A percentile compares a stretch with the other conserved stretches of the same genome.
Evolutionary conservation across 345 rosid species (phyloP).

Genomic region (Salix arbutifolia): DNA sequence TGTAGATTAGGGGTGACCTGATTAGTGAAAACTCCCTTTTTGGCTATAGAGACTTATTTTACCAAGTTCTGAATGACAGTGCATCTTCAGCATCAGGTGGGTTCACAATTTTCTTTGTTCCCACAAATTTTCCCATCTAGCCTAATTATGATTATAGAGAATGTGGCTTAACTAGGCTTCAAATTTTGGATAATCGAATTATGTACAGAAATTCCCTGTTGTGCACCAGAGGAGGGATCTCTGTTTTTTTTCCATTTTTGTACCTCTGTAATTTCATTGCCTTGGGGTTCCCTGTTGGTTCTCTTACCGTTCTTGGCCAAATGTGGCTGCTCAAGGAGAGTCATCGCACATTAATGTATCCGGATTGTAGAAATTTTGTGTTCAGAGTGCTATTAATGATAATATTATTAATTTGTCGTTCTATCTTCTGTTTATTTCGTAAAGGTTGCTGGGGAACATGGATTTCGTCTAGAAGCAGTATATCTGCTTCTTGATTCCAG

Average conservation of each 20-base stretch:
- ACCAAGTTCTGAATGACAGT: slow-evolving; percentile 25
- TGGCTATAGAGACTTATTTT: slow-evolving; percentile 32
- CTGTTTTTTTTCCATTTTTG: slow-evolving; percentile 35
- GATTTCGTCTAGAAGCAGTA: background rate
- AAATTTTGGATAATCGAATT: slow-evolving; percentile 36
- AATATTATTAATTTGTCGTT: background rate
- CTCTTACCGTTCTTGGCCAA: slow-evolving; percentile 6
- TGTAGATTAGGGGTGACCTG: slow-evolving; percentile 41
- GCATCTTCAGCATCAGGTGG: slow-evolving; percentile 26
- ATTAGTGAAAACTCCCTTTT: slow-evolving; percentile 24
- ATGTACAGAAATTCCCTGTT: slow-evolving; percentile 31
- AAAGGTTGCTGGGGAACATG: background rate
- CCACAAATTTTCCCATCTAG: slow-evolving; percentile 15
- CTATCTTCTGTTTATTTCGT: background rate
- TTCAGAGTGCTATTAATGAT: slow-evolving; percentile 1
- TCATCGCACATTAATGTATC: slow-evolving; percentile 4
- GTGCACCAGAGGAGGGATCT: slow-evolving; percentile 20
- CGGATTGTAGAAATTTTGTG: slow-evolving; percentile 23
- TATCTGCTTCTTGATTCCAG: background rate
- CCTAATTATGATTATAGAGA: slow-evolving; percentile 29
- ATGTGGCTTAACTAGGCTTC: slow-evolving; percentile 29
- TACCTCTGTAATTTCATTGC: slow-evolving; percentile 11
- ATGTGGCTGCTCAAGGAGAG: slow-evolving; percentile 22
- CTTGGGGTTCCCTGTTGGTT: slow-evolving; percentile 12
- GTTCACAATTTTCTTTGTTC: slow-evolving; percentile 21